Base-by-base conservation (phyloP, 2,329 filamentous ascomycete genomes). In the Claviceps citrina region DNA sequence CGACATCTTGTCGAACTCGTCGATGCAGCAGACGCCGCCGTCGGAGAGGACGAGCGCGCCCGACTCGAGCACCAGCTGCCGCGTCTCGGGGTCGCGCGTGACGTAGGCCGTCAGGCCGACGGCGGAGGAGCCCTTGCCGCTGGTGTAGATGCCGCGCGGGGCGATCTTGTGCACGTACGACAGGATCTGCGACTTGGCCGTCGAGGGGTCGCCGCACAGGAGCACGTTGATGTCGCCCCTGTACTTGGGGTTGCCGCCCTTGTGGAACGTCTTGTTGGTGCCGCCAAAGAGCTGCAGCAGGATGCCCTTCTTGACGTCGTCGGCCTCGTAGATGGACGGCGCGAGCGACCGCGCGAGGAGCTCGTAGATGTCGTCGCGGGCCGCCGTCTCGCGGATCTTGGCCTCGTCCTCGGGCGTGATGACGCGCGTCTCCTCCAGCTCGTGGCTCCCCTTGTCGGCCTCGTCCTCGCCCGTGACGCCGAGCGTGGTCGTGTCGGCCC, bases 251-350 rank as follows among this genome's bases (percentile, higher is more conserved):
- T 84, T 94, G 43, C 87, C 91, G 41, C 91, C 91, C 61, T 95
- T 96, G 43, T 93, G 76, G 59, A 98, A 98, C 1, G 84, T 84
- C 65, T 98, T 98, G 68, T 98, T 98, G 26, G 91, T 94, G 42
- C 91, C 91, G 28, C 91, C 89, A 56, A 98, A 98, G 31, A 98
- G 75, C 55, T 98, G 91, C 4, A 98, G 76, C 9, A 98, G 68
- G 45, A 98, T 95, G 9, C 91, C 91, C 64, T 98, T 98, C 70
- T 98, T 98, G 36, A 96, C 86, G 53, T 98, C 91, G 50, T 98
- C 91, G 78, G 93, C 83, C 61, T 98, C 91, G 64, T 93, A 95
- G 53, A 98, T 81, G 44, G 87, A 95, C 12, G 91, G 91, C 2
- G 91, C 91, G 22, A 98, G 68, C 1, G 89, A 96, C 28, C 89